These are phyloP conservation scores for Dictyostelium brefeldianum DNA, from an alignment of 78 protist species.

Conservation along the genomic window DNA sequence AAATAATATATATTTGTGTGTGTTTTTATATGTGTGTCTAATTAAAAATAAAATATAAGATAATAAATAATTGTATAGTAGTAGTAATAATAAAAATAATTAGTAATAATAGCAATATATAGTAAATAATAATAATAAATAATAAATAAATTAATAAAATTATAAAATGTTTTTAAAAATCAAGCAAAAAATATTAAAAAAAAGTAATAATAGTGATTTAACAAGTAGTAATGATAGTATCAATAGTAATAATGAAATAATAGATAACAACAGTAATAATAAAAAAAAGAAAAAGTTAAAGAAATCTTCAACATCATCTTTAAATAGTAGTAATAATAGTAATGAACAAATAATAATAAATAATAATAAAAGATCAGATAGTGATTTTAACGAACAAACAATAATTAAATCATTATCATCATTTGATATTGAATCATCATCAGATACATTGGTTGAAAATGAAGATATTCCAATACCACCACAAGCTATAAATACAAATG, in stretches of 20 bases:
- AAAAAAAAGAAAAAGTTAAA: not conserved
- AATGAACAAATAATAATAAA: not conserved
- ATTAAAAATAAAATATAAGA: too few relatives aligned
- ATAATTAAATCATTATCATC: not conserved
- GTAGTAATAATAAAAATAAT: not conserved
- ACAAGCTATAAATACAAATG: not conserved
- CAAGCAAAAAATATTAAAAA: not conserved
- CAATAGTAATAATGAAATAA: not conserved
- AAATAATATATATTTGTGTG: too few relatives aligned
- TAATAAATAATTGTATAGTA: too few relatives aligned
- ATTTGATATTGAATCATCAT: constrained; percentile 4
- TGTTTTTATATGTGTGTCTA: not conserved
- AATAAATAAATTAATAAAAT: not conserved
- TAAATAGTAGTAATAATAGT: not conserved
- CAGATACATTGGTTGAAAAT: constrained; percentile 11
- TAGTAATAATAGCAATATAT: not conserved
- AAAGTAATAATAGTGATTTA: not conserved
- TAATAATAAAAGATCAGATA: constrained; percentile 13
- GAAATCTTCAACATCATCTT: not conserved
- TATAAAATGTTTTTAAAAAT: constrained; percentile 22
- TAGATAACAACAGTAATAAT: not conserved
- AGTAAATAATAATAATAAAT: too few relatives aligned
- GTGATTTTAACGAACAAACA: constrained; percentile 4
- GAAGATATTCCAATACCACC: not conserved
- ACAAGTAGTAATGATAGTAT: not conserved